Conservation (phyloP, 2,329 filamentous ascomycete genomes). For the Stenocarpella maydis region DNA sequence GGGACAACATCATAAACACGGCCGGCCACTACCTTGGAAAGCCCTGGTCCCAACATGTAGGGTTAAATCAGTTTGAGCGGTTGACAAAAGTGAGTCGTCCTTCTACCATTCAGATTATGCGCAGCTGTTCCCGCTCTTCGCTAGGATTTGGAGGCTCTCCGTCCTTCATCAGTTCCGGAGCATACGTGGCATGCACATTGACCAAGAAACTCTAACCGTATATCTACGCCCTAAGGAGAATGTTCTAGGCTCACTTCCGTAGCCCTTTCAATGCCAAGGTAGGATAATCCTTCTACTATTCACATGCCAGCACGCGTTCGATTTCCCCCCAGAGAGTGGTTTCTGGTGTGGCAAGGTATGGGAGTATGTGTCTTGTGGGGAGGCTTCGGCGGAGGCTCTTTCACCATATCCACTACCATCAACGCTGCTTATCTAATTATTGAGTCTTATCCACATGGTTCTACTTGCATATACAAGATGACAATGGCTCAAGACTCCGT, state of each 20-base stretch:
- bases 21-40: neutral
- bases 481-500: too few species aligned
- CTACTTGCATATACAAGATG: too few species aligned
- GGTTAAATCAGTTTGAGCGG: neutral
- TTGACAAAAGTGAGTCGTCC: neutral
- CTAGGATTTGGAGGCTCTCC: neutral
- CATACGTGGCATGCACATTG: neutral
- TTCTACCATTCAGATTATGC: neutral
- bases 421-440: neutral
- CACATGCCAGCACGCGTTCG: neutral
- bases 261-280: neutral
- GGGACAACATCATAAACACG: neutral
- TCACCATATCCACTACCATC: neutral
- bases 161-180: too few species aligned
- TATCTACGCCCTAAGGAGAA: neutral
- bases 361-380: too few species aligned
- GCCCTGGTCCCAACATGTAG: neutral
- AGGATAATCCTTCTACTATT: too few species aligned
- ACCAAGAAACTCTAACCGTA: neutral
- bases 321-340: neutral
- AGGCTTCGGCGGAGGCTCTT: neutral
- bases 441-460: neutral
- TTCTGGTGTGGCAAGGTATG: neutral
- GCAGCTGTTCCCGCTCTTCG: too few species aligned
- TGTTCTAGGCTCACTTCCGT: neutral